These are phyloP conservation scores for Paracorniculantispora psalliotae DNA, from an alignment of 2,329 filamentous ascomycete genomes.

Conservation along the genomic window DNA sequence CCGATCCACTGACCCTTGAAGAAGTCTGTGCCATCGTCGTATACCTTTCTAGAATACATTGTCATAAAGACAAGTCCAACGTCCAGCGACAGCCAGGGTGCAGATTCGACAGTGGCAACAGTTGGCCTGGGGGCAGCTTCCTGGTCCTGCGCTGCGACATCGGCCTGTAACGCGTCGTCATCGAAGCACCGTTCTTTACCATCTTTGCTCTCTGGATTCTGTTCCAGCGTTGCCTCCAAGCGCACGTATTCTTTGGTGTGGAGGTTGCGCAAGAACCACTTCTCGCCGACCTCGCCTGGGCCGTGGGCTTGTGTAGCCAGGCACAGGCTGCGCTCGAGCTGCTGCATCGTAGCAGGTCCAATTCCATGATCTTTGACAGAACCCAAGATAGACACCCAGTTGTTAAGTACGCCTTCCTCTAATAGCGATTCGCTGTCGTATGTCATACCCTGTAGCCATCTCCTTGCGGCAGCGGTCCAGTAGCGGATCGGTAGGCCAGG, in stretches of 20 bases:
- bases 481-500: too few relatives aligned
- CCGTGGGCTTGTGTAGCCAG: neutral
- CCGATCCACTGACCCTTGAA: neutral
- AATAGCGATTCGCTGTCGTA: neutral
- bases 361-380: neutral
- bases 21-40: neutral
- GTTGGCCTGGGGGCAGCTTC: too few relatives aligned
- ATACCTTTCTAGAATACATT: neutral
- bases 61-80: neutral
- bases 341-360: neutral
- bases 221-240: neutral
- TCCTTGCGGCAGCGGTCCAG: neutral
- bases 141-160: too few relatives aligned
- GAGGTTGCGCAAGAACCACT: neutral
- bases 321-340: neutral
- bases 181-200: neutral
- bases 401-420: neutral
- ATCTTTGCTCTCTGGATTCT: too few relatives aligned
- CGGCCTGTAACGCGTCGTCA: neutral
- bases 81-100: neutral
- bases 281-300: neutral
- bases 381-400: neutral
- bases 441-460: neutral
- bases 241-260: neutral
- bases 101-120: neutral